phyloP scores from a whole-genome alignment of 306 rosid species.

The Pyrus pyrifolia region DNA sequence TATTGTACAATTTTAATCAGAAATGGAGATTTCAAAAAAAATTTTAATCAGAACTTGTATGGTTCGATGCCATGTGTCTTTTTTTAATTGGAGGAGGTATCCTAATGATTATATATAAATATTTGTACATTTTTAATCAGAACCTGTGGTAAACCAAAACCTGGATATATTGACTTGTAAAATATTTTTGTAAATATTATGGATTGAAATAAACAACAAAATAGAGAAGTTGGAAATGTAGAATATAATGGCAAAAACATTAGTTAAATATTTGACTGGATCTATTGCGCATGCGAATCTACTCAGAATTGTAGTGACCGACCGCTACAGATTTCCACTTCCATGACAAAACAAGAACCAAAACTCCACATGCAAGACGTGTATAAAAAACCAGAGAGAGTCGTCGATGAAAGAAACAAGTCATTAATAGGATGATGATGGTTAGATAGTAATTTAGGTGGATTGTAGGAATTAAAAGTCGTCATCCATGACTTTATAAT shows the following conservation, averaged over 20 bases:
- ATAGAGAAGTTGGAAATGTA: background rate
- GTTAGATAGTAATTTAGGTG: background rate
- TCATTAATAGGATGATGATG: background rate
- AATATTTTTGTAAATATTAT: no score
- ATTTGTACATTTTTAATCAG: no score
- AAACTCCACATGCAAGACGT: background rate
- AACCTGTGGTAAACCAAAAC: no score
- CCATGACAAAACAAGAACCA: background rate
- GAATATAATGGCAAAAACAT: background rate
- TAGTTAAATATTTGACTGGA: background rate
- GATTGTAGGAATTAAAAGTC: background rate
- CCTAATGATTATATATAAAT: no score
- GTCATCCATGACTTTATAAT: background rate
- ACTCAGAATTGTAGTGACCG: background rate
- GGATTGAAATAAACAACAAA: background rate
- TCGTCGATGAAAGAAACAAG: background rate
- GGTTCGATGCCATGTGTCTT: no score
- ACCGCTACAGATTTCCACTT: background rate
- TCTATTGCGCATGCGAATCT: background rate
- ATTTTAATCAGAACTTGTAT: no score
- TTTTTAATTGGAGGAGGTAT: no score
- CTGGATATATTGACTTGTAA: no score
- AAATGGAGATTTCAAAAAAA: no score
- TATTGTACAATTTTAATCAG: no score
- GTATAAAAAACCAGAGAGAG: background rate